phyloP scores from a whole-genome alignment of 2,329 filamentous ascomycete genomes.

The Gaeumannomyces tritici region DNA sequence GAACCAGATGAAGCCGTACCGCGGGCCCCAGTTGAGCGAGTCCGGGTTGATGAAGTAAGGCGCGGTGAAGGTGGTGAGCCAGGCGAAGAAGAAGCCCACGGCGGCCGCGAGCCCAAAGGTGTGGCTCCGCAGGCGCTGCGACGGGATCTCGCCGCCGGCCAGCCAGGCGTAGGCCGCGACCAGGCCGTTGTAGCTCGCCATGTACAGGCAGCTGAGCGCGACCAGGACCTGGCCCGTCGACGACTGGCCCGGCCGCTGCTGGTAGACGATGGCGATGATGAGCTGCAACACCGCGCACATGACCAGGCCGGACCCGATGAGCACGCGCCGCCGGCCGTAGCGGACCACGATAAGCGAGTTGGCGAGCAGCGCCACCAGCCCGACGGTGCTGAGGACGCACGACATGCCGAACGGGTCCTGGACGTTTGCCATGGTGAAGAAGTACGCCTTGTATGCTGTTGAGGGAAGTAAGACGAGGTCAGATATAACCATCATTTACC shows the following conservation, averaged over 20 bases:
- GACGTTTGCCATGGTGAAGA: slow-evolving; percentile 43
- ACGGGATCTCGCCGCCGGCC: slow-evolving; percentile 27
- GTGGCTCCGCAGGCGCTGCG: slow-evolving; percentile 26
- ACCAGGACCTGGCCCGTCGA: slow-evolving; percentile 31
- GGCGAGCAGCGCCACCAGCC: slow-evolving; percentile 36
- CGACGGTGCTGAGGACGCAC: slow-evolving; percentile 37
- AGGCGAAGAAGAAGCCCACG: slow-evolving; percentile 28
- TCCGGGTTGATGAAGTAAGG: slow-evolving; percentile 33
- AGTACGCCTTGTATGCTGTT: slow-evolving; percentile 38
- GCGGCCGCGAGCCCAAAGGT: slow-evolving; percentile 27
- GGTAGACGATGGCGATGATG: slow-evolving; percentile 37
- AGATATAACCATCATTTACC: neutral
- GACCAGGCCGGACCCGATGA: slow-evolving; percentile 35
- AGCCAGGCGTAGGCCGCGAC: slow-evolving; percentile 26
- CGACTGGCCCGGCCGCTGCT: slow-evolving; percentile 20
- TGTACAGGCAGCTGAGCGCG: slow-evolving; percentile 35
- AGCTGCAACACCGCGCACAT: slow-evolving; percentile 40
- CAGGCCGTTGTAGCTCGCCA: slow-evolving; percentile 32
- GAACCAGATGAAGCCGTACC: slow-evolving; percentile 30
- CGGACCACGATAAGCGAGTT: slow-evolving; percentile 37
- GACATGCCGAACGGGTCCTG: slow-evolving; percentile 39
- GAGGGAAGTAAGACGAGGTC: slow-evolving; percentile 11
- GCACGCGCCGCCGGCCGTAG: slow-evolving; percentile 36
- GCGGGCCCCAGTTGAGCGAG: slow-evolving; percentile 24
- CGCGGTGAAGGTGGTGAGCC: slow-evolving; percentile 27